Evolutionary conservation across 169 alveolate genomes (phyloP).

Genomic region (Eimeria falciformis): DNA sequence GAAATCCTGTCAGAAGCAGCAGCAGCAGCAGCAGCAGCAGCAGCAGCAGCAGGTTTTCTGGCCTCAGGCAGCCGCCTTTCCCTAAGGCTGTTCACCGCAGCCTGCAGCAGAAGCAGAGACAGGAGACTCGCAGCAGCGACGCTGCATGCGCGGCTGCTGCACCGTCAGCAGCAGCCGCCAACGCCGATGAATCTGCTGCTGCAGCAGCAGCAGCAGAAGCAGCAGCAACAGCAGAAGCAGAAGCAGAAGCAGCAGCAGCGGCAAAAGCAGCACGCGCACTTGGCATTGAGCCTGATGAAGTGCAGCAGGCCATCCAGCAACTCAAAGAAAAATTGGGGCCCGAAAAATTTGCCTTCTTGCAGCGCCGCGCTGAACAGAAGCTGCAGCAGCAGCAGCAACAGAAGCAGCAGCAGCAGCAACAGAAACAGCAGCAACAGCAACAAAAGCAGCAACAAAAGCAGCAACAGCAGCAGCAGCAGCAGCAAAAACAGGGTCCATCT

Average conservation of each 20-base stretch:
- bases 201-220: conserved; percentile 6
- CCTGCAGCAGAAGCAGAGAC: conserved; percentile 31
- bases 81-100: conserved; percentile 67
- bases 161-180: conserved; percentile 17
- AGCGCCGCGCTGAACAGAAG: conserved; percentile 38
- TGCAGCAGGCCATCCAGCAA: conserved; percentile 49
- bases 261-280: conserved; percentile 31
- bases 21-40: conserved; percentile 67
- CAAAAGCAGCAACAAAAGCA: conserved; percentile 41
- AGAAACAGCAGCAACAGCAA: conserved; percentile 19
- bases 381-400: conserved; percentile 65
- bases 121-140: conserved; percentile 51
- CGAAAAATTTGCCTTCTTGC: conserved; percentile 15
- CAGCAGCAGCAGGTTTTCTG: conserved; percentile 28
- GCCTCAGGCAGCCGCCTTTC: conserved; percentile 29
- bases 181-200: background rate
- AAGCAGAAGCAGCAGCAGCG: conserved; percentile 30
- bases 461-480: conserved; percentile 33
- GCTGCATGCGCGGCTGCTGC: background rate
- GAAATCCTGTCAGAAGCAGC: conserved; percentile 3
- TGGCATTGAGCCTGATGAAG: background rate
- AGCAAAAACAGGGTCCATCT: background rate
- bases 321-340: conserved; percentile 1
- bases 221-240: conserved; percentile 13
- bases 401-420: conserved; percentile 53